A percentile compares a stretch with the other conserved stretches of the same genome.
These are phyloP conservation scores for Tritrichomonas foetus DNA, from an alignment of 208 protist species.

Conservation along the genomic window DNA sequence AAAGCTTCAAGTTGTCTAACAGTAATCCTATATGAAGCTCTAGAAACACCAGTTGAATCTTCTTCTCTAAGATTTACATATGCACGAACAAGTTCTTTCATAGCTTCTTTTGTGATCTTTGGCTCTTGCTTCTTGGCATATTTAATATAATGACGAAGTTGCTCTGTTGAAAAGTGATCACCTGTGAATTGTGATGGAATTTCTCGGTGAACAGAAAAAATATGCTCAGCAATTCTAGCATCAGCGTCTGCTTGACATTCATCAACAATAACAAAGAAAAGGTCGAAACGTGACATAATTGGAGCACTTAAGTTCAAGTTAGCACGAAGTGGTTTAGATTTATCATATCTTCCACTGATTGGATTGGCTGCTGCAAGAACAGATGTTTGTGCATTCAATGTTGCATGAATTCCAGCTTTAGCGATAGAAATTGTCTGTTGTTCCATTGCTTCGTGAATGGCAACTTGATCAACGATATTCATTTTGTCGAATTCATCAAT, in stretches of 20 bases:
- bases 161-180: constrained; percentile 63
- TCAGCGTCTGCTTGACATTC: constrained; percentile 87
- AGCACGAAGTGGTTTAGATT: constrained; percentile 42
- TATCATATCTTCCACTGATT: constrained; percentile 48
- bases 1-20: constrained; percentile 98
- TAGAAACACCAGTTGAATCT: constrained; percentile 63
- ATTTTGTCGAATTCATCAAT: constrained; percentile 99
- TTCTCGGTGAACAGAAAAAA: constrained; percentile 57
- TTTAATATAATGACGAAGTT: constrained; percentile 70
- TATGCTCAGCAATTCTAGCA: constrained; percentile 86
- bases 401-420: constrained; percentile 84
- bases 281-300: constrained; percentile 99
- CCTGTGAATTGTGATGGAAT: constrained; percentile 60
- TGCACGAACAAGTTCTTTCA: constrained; percentile 63
- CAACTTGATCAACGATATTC: constrained; percentile 65
- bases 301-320: constrained; percentile 70
- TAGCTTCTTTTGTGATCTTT: constrained; percentile 56
- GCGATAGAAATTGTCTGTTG: constrained; percentile 99
- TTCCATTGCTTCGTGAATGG: constrained; percentile 84
- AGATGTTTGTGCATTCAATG: constrained; percentile 95
- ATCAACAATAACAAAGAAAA: constrained; percentile 98
- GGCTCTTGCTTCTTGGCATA: constrained; percentile 57
- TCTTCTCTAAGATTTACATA: constrained; percentile 82
- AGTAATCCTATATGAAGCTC: constrained; percentile 86
- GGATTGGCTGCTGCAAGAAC: constrained; percentile 77